Evolutionary conservation across 208 protist species (phyloP).

Genomic region (Phytomonas francai): DNA sequence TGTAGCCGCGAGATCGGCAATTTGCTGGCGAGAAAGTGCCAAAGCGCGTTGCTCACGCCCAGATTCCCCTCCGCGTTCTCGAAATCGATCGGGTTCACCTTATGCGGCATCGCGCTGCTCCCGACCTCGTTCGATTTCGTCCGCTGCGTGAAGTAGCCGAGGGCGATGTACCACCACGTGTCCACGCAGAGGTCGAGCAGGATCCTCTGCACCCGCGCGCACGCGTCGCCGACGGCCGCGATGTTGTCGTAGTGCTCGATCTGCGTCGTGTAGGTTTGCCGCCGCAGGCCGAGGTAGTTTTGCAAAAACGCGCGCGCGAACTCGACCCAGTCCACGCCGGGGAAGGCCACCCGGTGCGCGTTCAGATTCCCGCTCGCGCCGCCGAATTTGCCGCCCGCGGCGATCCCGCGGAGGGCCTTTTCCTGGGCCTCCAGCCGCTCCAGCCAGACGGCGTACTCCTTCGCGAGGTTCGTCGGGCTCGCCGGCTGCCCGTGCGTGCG

Average conservation of each 20-base stretch:
- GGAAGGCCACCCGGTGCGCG: constrained; percentile 88
- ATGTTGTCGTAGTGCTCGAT: constrained; percentile 95
- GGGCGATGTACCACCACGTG: constrained; percentile 93
- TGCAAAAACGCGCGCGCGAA: constrained; percentile 83
- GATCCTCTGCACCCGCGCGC: constrained; percentile 89
- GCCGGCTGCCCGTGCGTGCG: constrained; percentile 93
- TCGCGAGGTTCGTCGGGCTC: constrained; percentile 90
- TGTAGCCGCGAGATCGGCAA: constrained; percentile 93
- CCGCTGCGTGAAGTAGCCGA: constrained; percentile 93
- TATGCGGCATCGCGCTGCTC: constrained; percentile 96
- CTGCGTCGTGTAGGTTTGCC: constrained; percentile 91
- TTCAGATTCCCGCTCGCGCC: constrained; percentile 93
- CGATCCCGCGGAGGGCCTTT: constrained; percentile 39
- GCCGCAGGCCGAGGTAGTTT: constrained; percentile 66
- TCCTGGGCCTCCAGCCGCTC: constrained; percentile 84
- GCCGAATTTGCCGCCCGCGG: constrained; percentile 87
- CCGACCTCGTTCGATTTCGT: constrained; percentile 90
- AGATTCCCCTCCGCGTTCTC: constrained; percentile 97
- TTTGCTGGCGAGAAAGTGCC: constrained; percentile 91
- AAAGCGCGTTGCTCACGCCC: constrained; percentile 88
- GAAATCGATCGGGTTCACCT: constrained; percentile 97
- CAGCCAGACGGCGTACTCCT: constrained; percentile 90
- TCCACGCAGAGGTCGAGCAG: constrained; percentile 91
- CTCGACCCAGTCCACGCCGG: constrained; percentile 68
- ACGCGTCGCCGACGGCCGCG: constrained; percentile 86